Evolutionary conservation across 2,329 filamentous ascomycete species (phyloP), one percentile per base, ranked within the genome.

Genomic region (Sclerotinia sclerotiorum): DNA sequence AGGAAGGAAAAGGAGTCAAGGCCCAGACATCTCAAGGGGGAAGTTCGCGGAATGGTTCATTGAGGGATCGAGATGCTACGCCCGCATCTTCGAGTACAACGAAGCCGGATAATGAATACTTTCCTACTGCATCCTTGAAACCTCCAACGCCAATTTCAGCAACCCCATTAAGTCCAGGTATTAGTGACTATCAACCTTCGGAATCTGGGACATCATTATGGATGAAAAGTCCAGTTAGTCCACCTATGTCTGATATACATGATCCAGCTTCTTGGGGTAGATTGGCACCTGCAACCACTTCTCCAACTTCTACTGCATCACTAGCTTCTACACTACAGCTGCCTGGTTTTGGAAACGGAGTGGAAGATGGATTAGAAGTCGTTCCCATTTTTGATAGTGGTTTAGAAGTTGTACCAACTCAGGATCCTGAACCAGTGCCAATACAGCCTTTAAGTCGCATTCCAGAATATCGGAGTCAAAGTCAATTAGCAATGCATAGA

Each of bases 291-390:
- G 29, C 55, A 21, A 44, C 56, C 15, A 35, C 57, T 19, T 39
- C 46, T 27, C 29, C 60, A 27, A 39, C 48, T 4, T 27, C 48
- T 8, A 51, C 46, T 42, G 19, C 48, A 27, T 51, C 60, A 32
- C 21, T 73, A 24, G 71, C 73, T 21, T 67, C 74, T 1, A 74
- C 73, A 13, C 55, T 74, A 7, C 66, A 69, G 51, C 67, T 72
- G 5, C 72, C 74, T 49, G 70, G 69, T 10, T 76, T 71, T 67
- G 71, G 71, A 29, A 54, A 51, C 21, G 74, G 72, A 2, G 69
- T 76, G 21, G 72, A 74, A 56, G 66, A 72, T 15, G 75, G 76
- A 11, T 55, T 76, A 19, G 73, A 76, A 58, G 72, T 74, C 35
- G 73, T 72, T 42, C 49, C 49, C 10, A 24, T 54, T 27, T 44